Evolutionary conservation across 768 basidiomycete genomes (phyloP), one percentile per base, ranked within the genome.

Genomic region (Termitomyces sp.): DNA sequence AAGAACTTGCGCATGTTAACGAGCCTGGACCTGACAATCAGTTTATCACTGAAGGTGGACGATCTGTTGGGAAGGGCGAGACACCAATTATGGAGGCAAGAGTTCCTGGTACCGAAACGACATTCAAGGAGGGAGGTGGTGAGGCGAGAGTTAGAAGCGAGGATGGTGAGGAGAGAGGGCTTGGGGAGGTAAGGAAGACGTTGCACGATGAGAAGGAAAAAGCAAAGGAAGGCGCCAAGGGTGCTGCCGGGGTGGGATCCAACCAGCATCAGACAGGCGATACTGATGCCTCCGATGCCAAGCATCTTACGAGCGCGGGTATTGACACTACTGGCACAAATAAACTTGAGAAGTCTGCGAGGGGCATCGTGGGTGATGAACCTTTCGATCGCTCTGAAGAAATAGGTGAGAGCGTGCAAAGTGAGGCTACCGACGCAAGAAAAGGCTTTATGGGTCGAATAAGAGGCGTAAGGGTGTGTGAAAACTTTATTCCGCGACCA

Each of bases 21-120:
- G 79, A 90, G 48, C 68, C 87, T 38, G 92, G 83, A 0, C 84
- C 90, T 0, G 68, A 78, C 18, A 84, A 87, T 66, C 76, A 88
- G 63, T 94, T 90, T 68, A 71, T 85, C 61, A 80, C 75, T 56
- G 79, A 73, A 49, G 75, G 74, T 30, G 75, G 75, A 8, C 69
- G 72, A 20, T 40, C 57, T 3, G 68, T 64, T 2, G 72, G 70
- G 1, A 62, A 63, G 0, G 56, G 65, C 8, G 76, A 75, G 58
- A 73, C 72, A 3, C 74, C 75, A 8, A 66, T 74, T 1, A 57
- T 72, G 6, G 71, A 75, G 42, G 70, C 66, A 0, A 54, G 63
- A 2, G 54, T 73, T 2, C 73, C 75, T 6, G 77, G 73, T 0
- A 71, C 73, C 0, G 69, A 68, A 18, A 62, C 63, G 24, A 64